Base-by-base conservation (phyloP, 2,329 filamentous ascomycete genomes). In the Mycosphaerella sp. region DNA sequence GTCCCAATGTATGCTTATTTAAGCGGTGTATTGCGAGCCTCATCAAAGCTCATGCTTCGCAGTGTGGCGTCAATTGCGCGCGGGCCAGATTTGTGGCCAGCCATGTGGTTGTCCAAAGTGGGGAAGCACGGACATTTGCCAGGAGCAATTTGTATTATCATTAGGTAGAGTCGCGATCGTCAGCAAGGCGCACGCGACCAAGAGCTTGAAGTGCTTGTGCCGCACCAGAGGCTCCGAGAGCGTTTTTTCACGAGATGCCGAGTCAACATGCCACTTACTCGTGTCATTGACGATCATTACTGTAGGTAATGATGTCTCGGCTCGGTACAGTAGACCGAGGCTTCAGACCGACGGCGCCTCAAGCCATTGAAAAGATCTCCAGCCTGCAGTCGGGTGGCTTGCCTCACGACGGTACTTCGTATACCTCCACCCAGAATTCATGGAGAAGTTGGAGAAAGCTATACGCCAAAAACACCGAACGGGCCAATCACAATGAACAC, bases 181-280 rank as follows among this genome's bases (percentile, higher is more conserved):
- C 30, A 27, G 25, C 45, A 37, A 48, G 45, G 45, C 45, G 37
- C 37, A 41, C 37, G 45, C 45, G 45, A 48, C 35, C 36, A 30
- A 40, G 45, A 48, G 36, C 36, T 48, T 48, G 37, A 40, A n/a
- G n/a, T n/a, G n/a, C n/a, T n/a, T n/a, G n/a, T n/a, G n/a, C n/a
- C n/a, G n/a, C n/a, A n/a, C n/a, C n/a, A n/a, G n/a, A n/a, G n/a
- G n/a, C n/a, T n/a, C n/a, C n/a, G n/a, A n/a, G n/a, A n/a, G n/a
- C n/a, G n/a, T n/a, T n/a, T 40, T 16, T 17, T 40, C 37, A 18
- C 37, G 18, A 40, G 37, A 40, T 40, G 12, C 37, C 37, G 37
- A 40, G 37, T n/a, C 35, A 9, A 16, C n/a, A 17, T 14, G 37
- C 37, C 16, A 16, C 37, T 17, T n/a, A n/a, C n/a, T 17, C 6